Base-by-base conservation (phyloP, 495 filamentous ascomycete species). In the Neurospora tetrasperma region DNA sequence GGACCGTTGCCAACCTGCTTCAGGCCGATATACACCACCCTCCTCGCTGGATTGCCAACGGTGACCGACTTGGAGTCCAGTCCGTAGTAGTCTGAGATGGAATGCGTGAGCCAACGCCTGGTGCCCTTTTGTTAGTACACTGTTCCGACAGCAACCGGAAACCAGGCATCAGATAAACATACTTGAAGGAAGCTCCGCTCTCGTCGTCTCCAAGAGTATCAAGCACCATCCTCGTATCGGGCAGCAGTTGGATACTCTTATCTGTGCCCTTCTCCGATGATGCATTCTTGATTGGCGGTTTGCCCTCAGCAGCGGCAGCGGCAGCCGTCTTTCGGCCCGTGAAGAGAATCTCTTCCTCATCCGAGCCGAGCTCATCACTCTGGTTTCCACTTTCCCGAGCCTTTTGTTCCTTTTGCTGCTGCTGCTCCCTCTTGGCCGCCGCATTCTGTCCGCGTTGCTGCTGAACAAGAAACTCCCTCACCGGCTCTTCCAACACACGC, bases 341-440 rank as follows among this genome's bases (percentile, higher is more conserved):
- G 79, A 97, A 98, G 4, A 98, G 93, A 75, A 98, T 94, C 82
- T 98, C 95, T 72, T 97, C 94, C 76, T 96, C 94, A 44, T 91
- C 90, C 27, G 86, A 84, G 71, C 88, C 88, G 18, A 84, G 81
- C 23, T 88, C 85, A 23, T 84, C 82, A 20, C 86, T 79, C 2
- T 79, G 84, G 71, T 87, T 84, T 8, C 85, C 84, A 66, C 2
- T 9, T 14, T 44, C 27, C 42, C 27, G 66, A 20, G 6, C 27
- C 11, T 70, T 70, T 44, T 72, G 70, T 8, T 69, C 71, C 18
- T 71, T 16, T 6, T 39, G 54, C 27, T 66, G 54, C 27, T 66
- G 54, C 54, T 66, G 54, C 27, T 66, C 54, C 70, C 16, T 73
- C 68, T 42, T n/a, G 14, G 72, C 31, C 20, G 48, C 75, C 5